Base-by-base conservation (phyloP, 2,329 filamentous ascomycete species). In the Pezicula radicicola region DNA sequence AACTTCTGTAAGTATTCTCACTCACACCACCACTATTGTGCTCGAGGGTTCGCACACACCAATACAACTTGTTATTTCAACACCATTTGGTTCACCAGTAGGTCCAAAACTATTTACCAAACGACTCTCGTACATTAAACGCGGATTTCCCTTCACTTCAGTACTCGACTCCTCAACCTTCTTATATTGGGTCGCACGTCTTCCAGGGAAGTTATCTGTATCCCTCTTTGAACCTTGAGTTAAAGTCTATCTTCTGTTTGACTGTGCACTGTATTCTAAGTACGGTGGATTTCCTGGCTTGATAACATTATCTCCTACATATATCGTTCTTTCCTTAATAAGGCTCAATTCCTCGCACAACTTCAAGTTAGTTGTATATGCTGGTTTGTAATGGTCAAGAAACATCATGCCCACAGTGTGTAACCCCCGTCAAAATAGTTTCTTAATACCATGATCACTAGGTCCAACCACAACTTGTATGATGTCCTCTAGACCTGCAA, bases 371-470 rank as follows among this genome's bases (percentile, higher is more conserved):
- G 80, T 77, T 1, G 80, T 81, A 66, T 93, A 93, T 0, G 84
- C 80, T 0, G 87, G 85, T 68, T 93, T 92, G 69, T 87, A 86
- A 67, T 94, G 89, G 62, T 94, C 90, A 33, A 94, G 72, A 67
- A 94, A 93, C 56, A 66, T 60, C 61, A 66, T 60, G 25, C 63
- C 61, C 30, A 63, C 55, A 6, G 41, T 54, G 15, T 49, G 48
- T 7, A 62, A 10, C 37, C 53, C 51, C 10, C 50, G 52, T 3
- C 73, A 67, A 55, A 83, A 74, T 4, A 93, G 73, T 5, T 81
- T 77, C 46, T 77, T 75, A 42, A 93, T 74, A 0, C 83, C 84
- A n/a, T 77, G 74, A 53, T 86, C 81, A 57, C 85, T 88, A 3
- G 83, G 75, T 3, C 88, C 89, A 21, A 91, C 79, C 18, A 89